A percentile compares a stretch with the other conserved stretches of the same genome.
These are phyloP conservation scores for Penicillium concentricum DNA, from an alignment of 2,329 filamentous ascomycete genomes.

Conservation along the genomic window DNA sequence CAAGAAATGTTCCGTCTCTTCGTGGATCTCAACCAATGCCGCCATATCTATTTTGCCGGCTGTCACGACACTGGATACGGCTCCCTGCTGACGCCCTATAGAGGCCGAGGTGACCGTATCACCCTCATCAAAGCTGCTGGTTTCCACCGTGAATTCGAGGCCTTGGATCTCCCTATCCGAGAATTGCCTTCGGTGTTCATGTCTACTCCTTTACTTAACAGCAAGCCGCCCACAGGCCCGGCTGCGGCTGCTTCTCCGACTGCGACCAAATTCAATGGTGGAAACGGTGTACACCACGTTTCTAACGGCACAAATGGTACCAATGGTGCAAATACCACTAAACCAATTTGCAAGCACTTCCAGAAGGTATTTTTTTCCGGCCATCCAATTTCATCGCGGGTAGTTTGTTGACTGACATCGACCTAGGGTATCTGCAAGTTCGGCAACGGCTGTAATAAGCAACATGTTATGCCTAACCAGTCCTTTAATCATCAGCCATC, in stretches of 20 bases:
- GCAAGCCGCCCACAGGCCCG: slow-evolving; percentile 7
- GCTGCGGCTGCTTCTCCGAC: not conserved
- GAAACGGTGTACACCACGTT: slow-evolving; percentile 2
- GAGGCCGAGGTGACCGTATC: slow-evolving; percentile 51
- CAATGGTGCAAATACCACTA: slow-evolving; percentile 11
- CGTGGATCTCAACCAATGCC: slow-evolving; percentile 60
- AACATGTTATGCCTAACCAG: slow-evolving; percentile 31
- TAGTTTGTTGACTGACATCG: not conserved
- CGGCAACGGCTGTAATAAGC: slow-evolving; percentile 32
- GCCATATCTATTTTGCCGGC: slow-evolving; percentile 63
- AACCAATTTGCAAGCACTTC: slow-evolving; percentile 33
- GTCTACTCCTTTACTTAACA: slow-evolving; percentile 34
- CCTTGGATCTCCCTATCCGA: slow-evolving; percentile 52
- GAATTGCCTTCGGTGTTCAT: slow-evolving; percentile 56
- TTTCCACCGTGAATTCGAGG: slow-evolving; percentile 55
- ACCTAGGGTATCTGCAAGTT: slow-evolving; percentile 34
- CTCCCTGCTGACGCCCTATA: slow-evolving; percentile 55
- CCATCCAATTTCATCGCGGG: too few species aligned
- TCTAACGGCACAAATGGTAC: slow-evolving; percentile 1
- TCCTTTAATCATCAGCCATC: slow-evolving; percentile 16
- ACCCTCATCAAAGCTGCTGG: slow-evolving; percentile 55
- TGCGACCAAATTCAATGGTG: slow-evolving; percentile 8
- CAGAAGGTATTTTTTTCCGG: slow-evolving; percentile 28
- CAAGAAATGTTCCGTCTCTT: slow-evolving; percentile 48
- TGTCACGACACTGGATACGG: slow-evolving; percentile 62